Base-by-base conservation (phyloP, 352 stramenopile species). In the Globisporangium ultimum region DNA sequence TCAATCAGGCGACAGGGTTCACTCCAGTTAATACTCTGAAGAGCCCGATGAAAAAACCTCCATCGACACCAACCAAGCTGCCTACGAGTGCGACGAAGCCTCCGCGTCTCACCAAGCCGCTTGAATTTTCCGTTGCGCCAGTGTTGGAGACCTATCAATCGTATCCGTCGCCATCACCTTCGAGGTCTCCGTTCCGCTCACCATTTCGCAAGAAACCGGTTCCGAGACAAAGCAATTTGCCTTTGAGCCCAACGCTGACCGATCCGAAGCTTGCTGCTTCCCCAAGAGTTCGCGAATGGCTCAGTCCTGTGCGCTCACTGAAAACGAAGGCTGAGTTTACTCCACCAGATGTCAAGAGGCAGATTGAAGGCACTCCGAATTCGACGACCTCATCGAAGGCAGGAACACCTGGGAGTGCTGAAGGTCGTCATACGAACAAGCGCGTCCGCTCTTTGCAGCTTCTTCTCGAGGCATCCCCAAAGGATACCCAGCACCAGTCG, bases 381-480 rank as follows among this genome's bases (percentile, higher is more conserved):
- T 61, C 62, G 7, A 18, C 34, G 7, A 38, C 42, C 28, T 36
- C 28, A 14, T 64, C 62, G 21, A 58, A 24, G 66, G 42, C 66
- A 67, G 54, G 38, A 24, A 46, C 3, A 55, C 12, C 57, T 56
- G 56, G 67, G 51, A 24, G 72, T 41, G 32, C 58, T 12, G 45
- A 38, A 15, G n/a, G 38, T n/a, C 67, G 69, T 3, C 64, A 68
- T 34, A 53, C 55, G 22, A 92, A 84, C 69, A 89, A 87, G 59
- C 80, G 81, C n/a, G 84, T 91, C 20, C 76, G 80, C 6, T 93
- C 84, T 40, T 66, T 93, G n/a, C 75, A 90, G 41, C 60, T 77
- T 7, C 87, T 93, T 64, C 74, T 93, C 20, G 82, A 93, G 18
- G 77, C 89, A 20, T 74, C 86, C 5, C 71, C 71, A 2, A 71